Base-by-base conservation (phyloP, 345 rosid species). In the Balakata baccata region DNA sequence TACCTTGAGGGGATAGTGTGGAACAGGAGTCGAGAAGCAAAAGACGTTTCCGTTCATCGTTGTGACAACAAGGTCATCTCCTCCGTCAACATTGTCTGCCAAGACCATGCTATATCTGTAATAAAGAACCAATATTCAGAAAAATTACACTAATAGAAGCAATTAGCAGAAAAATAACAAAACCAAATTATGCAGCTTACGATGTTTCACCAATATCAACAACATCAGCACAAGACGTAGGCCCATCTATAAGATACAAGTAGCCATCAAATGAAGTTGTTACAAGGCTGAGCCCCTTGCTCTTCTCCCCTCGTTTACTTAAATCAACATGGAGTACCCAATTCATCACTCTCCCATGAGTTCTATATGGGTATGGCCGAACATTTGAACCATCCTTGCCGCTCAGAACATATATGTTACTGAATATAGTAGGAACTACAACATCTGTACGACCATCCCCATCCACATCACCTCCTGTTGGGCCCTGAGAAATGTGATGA, bases 11-110 rank as follows among this genome's bases (percentile, higher is more conserved):
- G 98, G 97, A 86, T 96, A 97, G 75, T 96, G 95, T 29, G 96
- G 95, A 76, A 88, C 77, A 69, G 99, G 97, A 22, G 98, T 90
- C 5, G 99, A 96, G 87, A 96, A 96, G 90, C 98, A 96, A 78
- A 96, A 93, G 70, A 96, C 98, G 70, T 96, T 96, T 63, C 99
- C 98, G 29, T 93, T 96, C 99, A 91, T 96, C 59, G 99, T 96
- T 64, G 99, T 83, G 69, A 96, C 97, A 61, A 93, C 77, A 74
- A 96, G 98, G 85, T 96, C 99, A 84, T 93, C 99, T 66, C 99
- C 98, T 74, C 99, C 99, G 60, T 95, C 99, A 59, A 95, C 94
- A 82, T 96, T 96, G 80, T 96, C 99, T 52, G 99, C 98, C 80
- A 96, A 80, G 80, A 91, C 99, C 93, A 87, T 93, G 87, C 93